A percentile compares a stretch with the other conserved stretches of the same genome.
phyloP scores from a whole-genome alignment of 2,329 filamentous ascomycete genomes.

The Trichoderma arundinaceum region DNA sequence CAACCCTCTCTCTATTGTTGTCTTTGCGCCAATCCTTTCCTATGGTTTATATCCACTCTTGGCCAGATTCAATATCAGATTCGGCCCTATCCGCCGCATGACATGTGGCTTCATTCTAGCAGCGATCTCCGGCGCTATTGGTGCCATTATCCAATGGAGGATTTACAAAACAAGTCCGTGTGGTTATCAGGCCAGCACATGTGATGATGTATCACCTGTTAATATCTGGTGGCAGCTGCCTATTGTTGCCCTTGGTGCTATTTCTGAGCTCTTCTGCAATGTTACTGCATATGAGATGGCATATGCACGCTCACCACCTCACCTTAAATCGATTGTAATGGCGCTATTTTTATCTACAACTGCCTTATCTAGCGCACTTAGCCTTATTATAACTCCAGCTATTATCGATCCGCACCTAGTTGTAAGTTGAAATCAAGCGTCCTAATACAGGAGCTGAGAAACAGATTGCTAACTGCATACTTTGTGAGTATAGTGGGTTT shows the following conservation, averaged over 20 bases:
- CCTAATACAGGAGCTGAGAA: too few species aligned
- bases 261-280: too few species aligned
- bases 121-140: slow-evolving; percentile 59
- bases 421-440: too few species aligned
- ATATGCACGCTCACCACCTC: too few species aligned
- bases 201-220: slow-evolving; percentile 38
- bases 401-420: too few species aligned
- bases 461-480: too few species aligned
- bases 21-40: slow-evolving; percentile 47
- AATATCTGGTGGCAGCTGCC: slow-evolving; percentile 38
- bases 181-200: slow-evolving; percentile 38
- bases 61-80: slow-evolving; percentile 53
- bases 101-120: slow-evolving; percentile 60
- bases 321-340: too few species aligned
- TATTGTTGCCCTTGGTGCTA: slow-evolving; percentile 37
- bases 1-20: slow-evolving; percentile 64
- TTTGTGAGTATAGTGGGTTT: too few species aligned
- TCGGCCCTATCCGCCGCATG: slow-evolving; percentile 62
- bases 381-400: too few species aligned
- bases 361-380: too few species aligned
- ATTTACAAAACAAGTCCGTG: slow-evolving; percentile 64
- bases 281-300: too few species aligned
- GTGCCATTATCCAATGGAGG: slow-evolving; percentile 61
- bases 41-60: slow-evolving; percentile 27
- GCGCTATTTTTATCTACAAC: too few species aligned